Conservation (phyloP, 2,329 filamentous ascomycete species). For the Rugonectria rugulosa region DNA sequence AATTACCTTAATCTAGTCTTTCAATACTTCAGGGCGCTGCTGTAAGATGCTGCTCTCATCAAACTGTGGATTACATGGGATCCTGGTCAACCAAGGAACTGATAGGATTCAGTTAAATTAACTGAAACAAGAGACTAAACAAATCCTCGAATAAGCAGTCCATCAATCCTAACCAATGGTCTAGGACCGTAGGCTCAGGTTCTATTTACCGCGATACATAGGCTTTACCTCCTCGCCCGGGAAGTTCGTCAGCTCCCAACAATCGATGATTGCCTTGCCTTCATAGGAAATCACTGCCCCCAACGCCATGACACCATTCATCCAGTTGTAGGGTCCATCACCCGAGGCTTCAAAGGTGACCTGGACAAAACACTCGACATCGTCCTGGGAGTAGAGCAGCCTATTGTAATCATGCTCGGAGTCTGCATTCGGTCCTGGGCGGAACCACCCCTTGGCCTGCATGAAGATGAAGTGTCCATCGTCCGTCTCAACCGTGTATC, state of each 20-base stretch:
- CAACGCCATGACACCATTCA: conserved; percentile 15
- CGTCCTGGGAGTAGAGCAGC: conserved; percentile 1
- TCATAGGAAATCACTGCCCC: conserved; percentile 5
- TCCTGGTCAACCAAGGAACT: no score
- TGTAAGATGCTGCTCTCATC: no score
- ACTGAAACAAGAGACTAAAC: no score
- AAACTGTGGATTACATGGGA: no score
- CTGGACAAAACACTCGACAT: conserved; percentile 14
- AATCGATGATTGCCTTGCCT: conserved; percentile 9
- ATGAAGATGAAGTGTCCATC: conserved; percentile 11
- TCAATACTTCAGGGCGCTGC: no score
- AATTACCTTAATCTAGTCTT: no score
- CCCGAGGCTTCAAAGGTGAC: conserved; percentile 14
- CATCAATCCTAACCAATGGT: no score
- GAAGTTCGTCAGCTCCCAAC: conserved; percentile 15
- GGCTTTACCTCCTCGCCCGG: not conserved
- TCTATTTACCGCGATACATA: no score
- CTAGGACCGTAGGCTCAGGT: no score
- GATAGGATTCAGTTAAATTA: no score
- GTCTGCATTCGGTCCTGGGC: not conserved
- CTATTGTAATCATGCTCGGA: conserved; percentile 1
- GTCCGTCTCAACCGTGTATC: conserved; percentile 1
- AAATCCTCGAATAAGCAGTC: no score
- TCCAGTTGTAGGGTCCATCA: conserved; percentile 12
- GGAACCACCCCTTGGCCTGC: conserved; percentile 6